Evolutionary conservation across 2,329 filamentous ascomycete species (phyloP).

Genomic region (Penicillium sp.): DNA sequence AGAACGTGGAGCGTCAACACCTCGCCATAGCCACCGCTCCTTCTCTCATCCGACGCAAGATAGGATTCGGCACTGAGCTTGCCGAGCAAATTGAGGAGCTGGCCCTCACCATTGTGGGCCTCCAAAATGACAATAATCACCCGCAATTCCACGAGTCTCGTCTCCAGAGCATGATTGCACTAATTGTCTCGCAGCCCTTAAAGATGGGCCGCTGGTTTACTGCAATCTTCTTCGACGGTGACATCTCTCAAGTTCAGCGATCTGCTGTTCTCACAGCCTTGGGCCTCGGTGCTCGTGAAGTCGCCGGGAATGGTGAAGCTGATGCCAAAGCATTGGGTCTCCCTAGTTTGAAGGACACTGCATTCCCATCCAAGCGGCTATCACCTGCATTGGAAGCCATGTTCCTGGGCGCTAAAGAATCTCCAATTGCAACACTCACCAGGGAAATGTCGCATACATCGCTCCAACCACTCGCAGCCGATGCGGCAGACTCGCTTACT

Average conservation of each 20-base stretch:
- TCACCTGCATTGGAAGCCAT: constrained; percentile 68
- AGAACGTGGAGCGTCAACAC: constrained; percentile 79
- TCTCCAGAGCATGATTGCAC: constrained; percentile 74
- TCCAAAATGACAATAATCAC: constrained; percentile 82
- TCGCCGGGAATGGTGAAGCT: constrained; percentile 68
- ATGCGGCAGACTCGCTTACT: constrained; percentile 71
- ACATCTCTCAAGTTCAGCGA: constrained; percentile 82
- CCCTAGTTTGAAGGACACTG: constrained; percentile 33
- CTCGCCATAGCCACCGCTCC: constrained; percentile 74
- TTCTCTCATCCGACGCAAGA: constrained; percentile 77
- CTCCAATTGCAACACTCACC: constrained; percentile 65
- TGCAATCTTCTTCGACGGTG: constrained; percentile 81
- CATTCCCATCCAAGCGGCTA: constrained; percentile 77
- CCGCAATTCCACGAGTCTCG: constrained; percentile 70
- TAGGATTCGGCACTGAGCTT: constrained; percentile 82
- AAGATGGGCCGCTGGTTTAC: constrained; percentile 80
- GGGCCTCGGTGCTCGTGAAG: constrained; percentile 74
- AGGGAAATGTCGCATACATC: constrained; percentile 65
- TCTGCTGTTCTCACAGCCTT: constrained; percentile 76
- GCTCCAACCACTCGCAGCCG: constrained; percentile 74
- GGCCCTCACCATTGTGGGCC: constrained; percentile 67
- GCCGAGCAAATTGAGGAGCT: constrained; percentile 78
- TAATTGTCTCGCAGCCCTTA: constrained; percentile 70
- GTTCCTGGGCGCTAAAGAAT: constrained; percentile 51
- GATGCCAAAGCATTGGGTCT: constrained; percentile 42